phyloP scores from a whole-genome alignment of 495 filamentous ascomycete genomes.

The Pyrenopolyporus hunteri region DNA sequence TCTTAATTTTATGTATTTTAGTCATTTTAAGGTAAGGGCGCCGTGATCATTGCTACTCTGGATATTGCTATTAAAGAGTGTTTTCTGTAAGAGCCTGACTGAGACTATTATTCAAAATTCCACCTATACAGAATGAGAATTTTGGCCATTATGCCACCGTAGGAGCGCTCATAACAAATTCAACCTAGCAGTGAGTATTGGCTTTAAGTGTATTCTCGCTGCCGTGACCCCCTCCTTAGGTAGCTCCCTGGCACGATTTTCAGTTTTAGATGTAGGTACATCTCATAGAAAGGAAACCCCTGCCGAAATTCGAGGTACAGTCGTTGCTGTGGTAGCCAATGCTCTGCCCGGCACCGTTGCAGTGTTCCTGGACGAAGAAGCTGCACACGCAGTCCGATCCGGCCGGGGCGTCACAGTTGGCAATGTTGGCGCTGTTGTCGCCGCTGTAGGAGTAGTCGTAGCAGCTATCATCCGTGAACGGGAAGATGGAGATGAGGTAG shows the following conservation, averaged over 20 bases:
- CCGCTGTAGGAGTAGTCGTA: neutral
- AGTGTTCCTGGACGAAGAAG: conserved; percentile 1
- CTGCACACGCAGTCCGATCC: neutral
- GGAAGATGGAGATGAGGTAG: neutral
- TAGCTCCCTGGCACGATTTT: too few relatives aligned
- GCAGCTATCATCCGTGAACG: neutral
- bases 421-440: conserved; percentile 4
- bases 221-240: too few relatives aligned
- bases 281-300: neutral
- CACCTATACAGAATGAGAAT: neutral
- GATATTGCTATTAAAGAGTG: neutral
- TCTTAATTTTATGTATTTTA: too few relatives aligned
- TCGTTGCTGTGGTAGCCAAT: neutral
- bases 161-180: too few relatives aligned
- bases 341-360: neutral
- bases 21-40: too few relatives aligned
- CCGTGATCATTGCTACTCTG: too few relatives aligned
- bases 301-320: conserved; percentile 1
- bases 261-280: neutral
- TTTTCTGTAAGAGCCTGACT: neutral
- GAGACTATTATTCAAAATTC: neutral
- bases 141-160: neutral
- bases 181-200: too few relatives aligned
- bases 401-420: neutral
- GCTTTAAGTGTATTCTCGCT: too few relatives aligned